A percentile compares a stretch with the other conserved stretches of the same genome.
Conservation (phyloP, 805 yeast species). For the Saccharomycopsis sp. region DNA sequence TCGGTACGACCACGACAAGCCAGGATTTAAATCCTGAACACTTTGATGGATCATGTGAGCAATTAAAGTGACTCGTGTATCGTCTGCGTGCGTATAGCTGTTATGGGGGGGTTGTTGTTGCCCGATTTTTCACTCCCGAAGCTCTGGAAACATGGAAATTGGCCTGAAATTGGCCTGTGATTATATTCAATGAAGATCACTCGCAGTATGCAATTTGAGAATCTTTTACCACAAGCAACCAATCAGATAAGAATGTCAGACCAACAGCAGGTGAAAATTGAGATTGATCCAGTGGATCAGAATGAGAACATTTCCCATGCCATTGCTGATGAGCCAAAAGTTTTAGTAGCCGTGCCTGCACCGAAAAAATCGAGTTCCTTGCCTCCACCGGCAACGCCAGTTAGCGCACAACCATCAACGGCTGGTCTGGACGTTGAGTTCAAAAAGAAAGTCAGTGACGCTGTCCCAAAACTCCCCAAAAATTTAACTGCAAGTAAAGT, state of each 20-base stretch:
- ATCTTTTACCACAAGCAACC: no score
- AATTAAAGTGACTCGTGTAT: neutral
- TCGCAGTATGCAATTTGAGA: no score
- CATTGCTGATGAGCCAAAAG: neutral
- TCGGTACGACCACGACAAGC: neutral
- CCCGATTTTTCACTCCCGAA: neutral
- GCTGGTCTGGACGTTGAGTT: neutral
- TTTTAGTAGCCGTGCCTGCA: neutral
- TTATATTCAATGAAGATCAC: no score
- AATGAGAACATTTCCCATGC: no score
- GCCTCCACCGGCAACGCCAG: neutral
- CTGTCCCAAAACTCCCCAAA: neutral
- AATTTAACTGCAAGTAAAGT: conserved; percentile 36
- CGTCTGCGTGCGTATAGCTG: neutral
- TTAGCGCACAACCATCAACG: neutral
- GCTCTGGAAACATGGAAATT: no score
- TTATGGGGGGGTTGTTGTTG: neutral
- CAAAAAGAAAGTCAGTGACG: neutral
- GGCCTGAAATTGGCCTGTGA: no score
- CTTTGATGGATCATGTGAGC: neutral
- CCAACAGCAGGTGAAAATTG: neutral
- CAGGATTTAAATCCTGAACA: neutral
- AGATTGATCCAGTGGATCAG: neutral
- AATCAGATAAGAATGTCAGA: neutral
- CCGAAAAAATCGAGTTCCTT: neutral